A percentile compares a stretch with the other conserved stretches of the same genome.
Evolutionary conservation across 106 monocot genomes (phyloP).

Genomic region (Platanthera zijinensis): DNA sequence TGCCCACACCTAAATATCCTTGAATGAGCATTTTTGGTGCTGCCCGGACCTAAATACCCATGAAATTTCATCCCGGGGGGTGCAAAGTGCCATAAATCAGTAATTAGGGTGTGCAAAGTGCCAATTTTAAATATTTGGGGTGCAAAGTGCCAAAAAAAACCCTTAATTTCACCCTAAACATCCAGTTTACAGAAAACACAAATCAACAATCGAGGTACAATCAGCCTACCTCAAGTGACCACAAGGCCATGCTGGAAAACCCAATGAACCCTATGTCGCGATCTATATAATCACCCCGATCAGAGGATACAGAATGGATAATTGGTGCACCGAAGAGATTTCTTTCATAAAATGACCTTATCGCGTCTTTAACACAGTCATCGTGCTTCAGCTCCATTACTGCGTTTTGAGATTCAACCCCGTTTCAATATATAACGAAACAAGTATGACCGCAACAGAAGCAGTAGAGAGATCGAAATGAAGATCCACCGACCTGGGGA

Average conservation of each 20-base stretch:
- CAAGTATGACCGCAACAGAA: not conserved
- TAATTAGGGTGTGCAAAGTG: too few relatives aligned
- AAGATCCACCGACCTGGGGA: not conserved
- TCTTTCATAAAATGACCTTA: slow-evolving; percentile 20
- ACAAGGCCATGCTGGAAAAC: slow-evolving; percentile 37
- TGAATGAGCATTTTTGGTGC: too few relatives aligned
- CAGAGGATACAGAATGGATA: slow-evolving; percentile 15
- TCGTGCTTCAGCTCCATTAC: slow-evolving; percentile 33
- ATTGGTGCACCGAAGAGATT: slow-evolving; percentile 30
- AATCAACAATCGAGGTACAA: not conserved
- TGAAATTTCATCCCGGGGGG: too few relatives aligned
- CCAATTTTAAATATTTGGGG: too few relatives aligned
- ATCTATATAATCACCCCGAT: slow-evolving; percentile 18
- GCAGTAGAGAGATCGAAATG: not conserved
- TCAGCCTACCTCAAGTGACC: slow-evolving; percentile 36
- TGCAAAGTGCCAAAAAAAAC: too few relatives aligned
- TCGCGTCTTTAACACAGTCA: slow-evolving; percentile 26
- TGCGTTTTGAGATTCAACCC: not conserved
- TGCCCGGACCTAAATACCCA: too few relatives aligned
- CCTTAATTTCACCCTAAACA: not conserved
- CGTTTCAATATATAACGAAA: not conserved
- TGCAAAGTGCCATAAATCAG: too few relatives aligned
- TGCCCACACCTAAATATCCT: too few relatives aligned
- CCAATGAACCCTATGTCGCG: slow-evolving; percentile 44
- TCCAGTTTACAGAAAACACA: not conserved